Evolutionary conservation across 2,329 filamentous ascomycete species (phyloP).

Genomic region (Gremmenia infestans): DNA sequence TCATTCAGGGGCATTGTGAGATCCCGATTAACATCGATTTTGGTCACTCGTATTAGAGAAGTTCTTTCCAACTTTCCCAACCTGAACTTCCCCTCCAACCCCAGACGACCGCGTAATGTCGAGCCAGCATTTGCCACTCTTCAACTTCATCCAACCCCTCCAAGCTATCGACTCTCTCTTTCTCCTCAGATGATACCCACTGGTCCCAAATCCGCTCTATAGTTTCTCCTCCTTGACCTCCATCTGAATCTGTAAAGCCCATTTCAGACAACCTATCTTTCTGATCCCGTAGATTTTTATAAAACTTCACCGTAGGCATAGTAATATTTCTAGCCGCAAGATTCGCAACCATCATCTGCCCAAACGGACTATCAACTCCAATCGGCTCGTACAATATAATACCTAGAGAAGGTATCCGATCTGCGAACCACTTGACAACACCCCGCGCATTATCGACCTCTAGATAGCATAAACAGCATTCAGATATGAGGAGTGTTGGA

Average conservation of each 20-base stretch:
- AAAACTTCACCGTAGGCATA: constrained; percentile 75
- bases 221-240: constrained; percentile 51
- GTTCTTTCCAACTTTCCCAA: constrained; percentile 14
- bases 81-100: constrained; percentile 52
- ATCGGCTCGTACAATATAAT: constrained; percentile 88
- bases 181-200: constrained; percentile 69
- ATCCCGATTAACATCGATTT: not conserved
- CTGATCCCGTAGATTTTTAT: constrained; percentile 65
- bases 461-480: constrained; percentile 94
- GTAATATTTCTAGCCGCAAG: constrained; percentile 75
- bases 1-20: too few species aligned
- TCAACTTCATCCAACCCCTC: constrained; percentile 95
- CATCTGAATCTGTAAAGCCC: constrained; percentile 50
- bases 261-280: constrained; percentile 58
- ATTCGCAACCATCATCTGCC: constrained; percentile 87
- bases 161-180: constrained; percentile 69
- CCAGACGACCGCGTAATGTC: constrained; percentile 89
- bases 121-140: constrained; percentile 82
- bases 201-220: constrained; percentile 68
- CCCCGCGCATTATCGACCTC: constrained; percentile 56
- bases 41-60: not conserved
- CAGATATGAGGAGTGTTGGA: constrained; percentile 83
- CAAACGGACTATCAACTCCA: constrained; percentile 77
- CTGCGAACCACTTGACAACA: constrained; percentile 62
- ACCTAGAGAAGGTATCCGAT: constrained; percentile 43